A percentile compares a stretch with the other conserved stretches of the same genome.
phyloP scores from a whole-genome alignment of 1,284 basidiomycete species.

The Thelephora terrestris region DNA sequence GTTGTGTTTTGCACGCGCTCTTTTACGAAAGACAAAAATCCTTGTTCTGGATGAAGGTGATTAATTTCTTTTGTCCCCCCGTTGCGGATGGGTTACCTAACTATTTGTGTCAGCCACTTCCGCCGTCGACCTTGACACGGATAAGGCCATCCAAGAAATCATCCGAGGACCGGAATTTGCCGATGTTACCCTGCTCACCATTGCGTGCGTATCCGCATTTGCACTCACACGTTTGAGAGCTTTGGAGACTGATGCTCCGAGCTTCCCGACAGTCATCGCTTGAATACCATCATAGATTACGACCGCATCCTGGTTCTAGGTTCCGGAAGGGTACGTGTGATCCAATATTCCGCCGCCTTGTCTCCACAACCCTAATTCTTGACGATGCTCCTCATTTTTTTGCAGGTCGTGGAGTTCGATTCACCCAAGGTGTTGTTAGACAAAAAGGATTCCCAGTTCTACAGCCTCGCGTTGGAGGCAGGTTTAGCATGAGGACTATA shows the following conservation, averaged over 20 bases:
- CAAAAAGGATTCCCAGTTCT: slow-evolving; percentile 43
- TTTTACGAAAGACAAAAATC: slow-evolving; percentile 74
- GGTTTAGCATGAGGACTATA: slow-evolving; percentile 26
- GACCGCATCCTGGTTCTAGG: slow-evolving; percentile 81
- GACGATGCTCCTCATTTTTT: slow-evolving; percentile 1
- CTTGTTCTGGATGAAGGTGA: slow-evolving; percentile 84
- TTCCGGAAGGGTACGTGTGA: slow-evolving; percentile 48
- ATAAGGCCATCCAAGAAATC: slow-evolving; percentile 76
- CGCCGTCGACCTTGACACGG: slow-evolving; percentile 86
- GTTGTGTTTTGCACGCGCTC: slow-evolving; percentile 73
- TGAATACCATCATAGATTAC: slow-evolving; percentile 88
- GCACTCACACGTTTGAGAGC: slow-evolving; percentile 10
- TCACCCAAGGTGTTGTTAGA: slow-evolving; percentile 53
- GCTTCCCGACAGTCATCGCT: slow-evolving; percentile 50
- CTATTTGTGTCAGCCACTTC: slow-evolving; percentile 45
- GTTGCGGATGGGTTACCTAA: not conserved
- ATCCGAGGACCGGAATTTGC: slow-evolving; percentile 63
- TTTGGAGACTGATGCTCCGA: slow-evolving; percentile 1
- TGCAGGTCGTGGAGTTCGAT: slow-evolving; percentile 62
- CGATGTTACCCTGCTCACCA: slow-evolving; percentile 74
- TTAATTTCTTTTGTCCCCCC: slow-evolving; percentile 3
- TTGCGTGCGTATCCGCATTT: slow-evolving; percentile 43
- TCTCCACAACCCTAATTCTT: slow-evolving; percentile 3
- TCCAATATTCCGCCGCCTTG: not conserved
- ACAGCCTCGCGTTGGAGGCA: slow-evolving; percentile 48